Evolutionary conservation across 148 eudicot genomes (phyloP).

Genomic region (Amaranthus cruentus): DNA sequence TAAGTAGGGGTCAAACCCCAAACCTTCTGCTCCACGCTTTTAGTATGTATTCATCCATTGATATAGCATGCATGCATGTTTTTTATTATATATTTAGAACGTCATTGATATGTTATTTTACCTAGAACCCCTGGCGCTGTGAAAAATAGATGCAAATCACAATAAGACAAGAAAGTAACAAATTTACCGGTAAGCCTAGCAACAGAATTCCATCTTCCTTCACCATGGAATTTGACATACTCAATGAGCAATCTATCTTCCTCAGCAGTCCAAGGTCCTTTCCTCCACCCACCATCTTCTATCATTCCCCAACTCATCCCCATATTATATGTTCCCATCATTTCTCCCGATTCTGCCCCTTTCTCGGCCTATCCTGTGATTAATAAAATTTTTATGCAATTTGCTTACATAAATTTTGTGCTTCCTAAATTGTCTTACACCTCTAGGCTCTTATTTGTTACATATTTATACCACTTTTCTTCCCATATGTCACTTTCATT

Average conservation of each 20-base stretch:
- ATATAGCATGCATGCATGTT: too few species aligned
- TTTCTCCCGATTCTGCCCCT: slow-evolving; percentile 1
- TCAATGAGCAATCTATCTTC: slow-evolving; percentile 71
- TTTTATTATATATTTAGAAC: too few species aligned
- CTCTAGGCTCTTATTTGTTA: slow-evolving; percentile 19
- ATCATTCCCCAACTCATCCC: slow-evolving; percentile 57
- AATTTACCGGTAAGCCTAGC: slow-evolving; percentile 53
- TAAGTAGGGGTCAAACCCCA: too few species aligned
- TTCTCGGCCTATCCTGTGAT: background rate
- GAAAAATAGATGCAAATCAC: background rate
- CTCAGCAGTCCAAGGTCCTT: slow-evolving; percentile 90
- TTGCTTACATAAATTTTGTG: background rate
- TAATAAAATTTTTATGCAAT: background rate
- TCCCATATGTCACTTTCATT: slow-evolving; percentile 24
- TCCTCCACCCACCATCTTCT: slow-evolving; percentile 64
- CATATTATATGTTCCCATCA: slow-evolving; percentile 37
- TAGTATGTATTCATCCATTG: too few species aligned
- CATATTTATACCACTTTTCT: slow-evolving; percentile 50
- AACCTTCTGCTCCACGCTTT: too few species aligned
- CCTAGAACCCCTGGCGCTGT: too few species aligned
- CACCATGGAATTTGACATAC: slow-evolving; percentile 75
- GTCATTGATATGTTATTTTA: too few species aligned
- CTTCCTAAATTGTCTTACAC: slow-evolving; percentile 7
- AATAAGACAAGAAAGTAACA: background rate
- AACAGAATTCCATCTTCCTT: slow-evolving; percentile 92